These are phyloP conservation scores for Colletotrichum noveboracense DNA, from an alignment of 2,329 filamentous ascomycete genomes.

Conservation along the genomic window DNA sequence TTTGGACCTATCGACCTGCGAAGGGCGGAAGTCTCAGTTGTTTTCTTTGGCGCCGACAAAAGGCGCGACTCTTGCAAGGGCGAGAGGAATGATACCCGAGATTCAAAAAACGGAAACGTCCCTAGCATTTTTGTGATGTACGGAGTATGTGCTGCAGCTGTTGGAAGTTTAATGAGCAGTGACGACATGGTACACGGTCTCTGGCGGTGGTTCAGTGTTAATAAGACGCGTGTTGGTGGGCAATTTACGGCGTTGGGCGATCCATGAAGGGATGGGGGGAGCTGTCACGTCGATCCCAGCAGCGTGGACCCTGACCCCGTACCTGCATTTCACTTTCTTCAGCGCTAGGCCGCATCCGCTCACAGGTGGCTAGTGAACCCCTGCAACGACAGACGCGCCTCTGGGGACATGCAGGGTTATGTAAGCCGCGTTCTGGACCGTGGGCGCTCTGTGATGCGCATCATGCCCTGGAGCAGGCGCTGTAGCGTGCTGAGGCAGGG, in stretches of 20 bases:
- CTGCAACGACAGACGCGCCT: slow-evolving; percentile 16
- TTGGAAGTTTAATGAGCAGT: not conserved
- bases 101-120: not conserved
- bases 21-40: not conserved
- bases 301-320: slow-evolving; percentile 13
- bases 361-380: slow-evolving; percentile 1
- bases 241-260: not conserved
- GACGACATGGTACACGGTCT: not conserved
- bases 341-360: slow-evolving; percentile 17
- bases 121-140: not conserved
- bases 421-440: slow-evolving; percentile 11
- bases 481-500: not conserved
- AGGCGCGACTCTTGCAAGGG: slow-evolving; percentile 7
- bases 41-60: slow-evolving; percentile 1
- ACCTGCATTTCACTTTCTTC: slow-evolving; percentile 20
- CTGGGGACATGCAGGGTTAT: slow-evolving; percentile 10
- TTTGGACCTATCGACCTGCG: not conserved
- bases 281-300: slow-evolving; percentile 17
- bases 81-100: slow-evolving; percentile 22
- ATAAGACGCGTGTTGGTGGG: not conserved
- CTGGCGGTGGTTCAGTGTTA: not conserved
- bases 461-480: not conserved
- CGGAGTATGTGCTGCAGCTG: not conserved
- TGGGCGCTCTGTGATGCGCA: not conserved
- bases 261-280: not conserved